Percentiles rank a stretch among this genome's conserved stretches.
phyloP scores from a whole-genome alignment of 768 basidiomycete genomes.

The Kwoniella sp. region DNA sequence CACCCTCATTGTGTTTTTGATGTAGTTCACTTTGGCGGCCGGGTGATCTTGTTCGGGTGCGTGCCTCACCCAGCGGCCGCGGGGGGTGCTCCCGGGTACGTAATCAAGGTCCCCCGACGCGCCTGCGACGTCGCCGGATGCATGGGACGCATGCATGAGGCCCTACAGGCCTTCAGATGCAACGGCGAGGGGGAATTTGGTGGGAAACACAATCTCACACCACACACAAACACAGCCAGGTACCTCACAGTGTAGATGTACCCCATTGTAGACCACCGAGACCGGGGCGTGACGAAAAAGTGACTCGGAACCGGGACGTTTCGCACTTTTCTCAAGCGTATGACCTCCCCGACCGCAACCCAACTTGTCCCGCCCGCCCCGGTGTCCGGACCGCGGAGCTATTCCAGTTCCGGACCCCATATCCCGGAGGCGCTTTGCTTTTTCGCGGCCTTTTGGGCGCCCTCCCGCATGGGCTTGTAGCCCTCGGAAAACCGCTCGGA shows the following conservation, averaged over 20 bases:
- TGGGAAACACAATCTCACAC: constrained; percentile 5
- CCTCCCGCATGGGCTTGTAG: neutral
- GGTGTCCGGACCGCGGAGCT: neutral
- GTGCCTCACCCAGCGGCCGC: too few relatives aligned
- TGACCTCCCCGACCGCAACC: neutral
- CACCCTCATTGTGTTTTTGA: too few relatives aligned
- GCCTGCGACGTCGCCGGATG: too few relatives aligned
- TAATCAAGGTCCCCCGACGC: too few relatives aligned
- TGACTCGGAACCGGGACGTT: constrained; percentile 1
- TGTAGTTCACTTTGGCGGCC: too few relatives aligned
- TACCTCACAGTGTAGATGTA: constrained; percentile 4
- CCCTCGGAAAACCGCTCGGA: constrained; percentile 4
- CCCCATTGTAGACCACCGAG: neutral
- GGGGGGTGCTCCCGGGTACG: too few relatives aligned
- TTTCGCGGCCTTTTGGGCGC: neutral
- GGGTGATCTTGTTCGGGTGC: too few relatives aligned
- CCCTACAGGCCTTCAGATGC: too few relatives aligned
- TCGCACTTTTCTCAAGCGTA: neutral
- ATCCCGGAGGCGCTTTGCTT: constrained; percentile 3
- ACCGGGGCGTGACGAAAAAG: constrained; percentile 1
- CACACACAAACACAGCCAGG: neutral
- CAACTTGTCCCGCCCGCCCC: constrained; percentile 4
- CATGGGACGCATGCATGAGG: too few relatives aligned
- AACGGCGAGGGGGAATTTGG: neutral
- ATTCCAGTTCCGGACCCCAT: neutral